Base-by-base conservation (phyloP, 2,329 filamentous ascomycete species). In the Paraphaeosphaeria sporulosa region DNA sequence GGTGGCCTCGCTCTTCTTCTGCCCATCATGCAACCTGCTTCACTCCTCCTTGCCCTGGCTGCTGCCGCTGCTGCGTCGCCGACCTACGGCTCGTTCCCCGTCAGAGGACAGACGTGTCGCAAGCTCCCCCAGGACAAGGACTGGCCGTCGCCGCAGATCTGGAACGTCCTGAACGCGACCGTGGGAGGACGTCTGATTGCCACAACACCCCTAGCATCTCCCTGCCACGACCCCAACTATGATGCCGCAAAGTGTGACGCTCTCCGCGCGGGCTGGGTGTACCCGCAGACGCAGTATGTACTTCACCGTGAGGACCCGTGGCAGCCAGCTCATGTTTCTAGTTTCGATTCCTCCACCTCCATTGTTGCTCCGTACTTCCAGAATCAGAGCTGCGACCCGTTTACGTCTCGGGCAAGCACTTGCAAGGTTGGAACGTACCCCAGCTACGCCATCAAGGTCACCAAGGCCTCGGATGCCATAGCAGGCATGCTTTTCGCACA, bases 341-440 rank as follows among this genome's bases (percentile, higher is more conserved):
- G 49, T 32, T 15, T 47, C 3, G 7, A 32, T 17, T 43, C 25
- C n/a, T 76, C 79, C 1, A 76, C 75, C 0, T 79, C 76, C 0
- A 55, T 79, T 10, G 80, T 80, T 77, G 55, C 74, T 79, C 57
- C 79, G 77, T 36, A 57, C n/a, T 65, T 61, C 25, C 57, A 55
- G 21, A 83, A 83, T 9, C 82, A 80, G 57, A 80, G 80, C 51
- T 62, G 60, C 21, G 40, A 42, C 19, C 56, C 60, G 2, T 62
- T 53, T 30, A 53, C 76, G 80, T 1, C 65, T 61, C 10, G 75
- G 73, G 54, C 62, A 68, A n/a, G 63, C 73, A 44, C 67, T 70
- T 57, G 67, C 74, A 9, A 66, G 66, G 1, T 68, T 64, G 54
- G 64, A 46, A 21, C 68, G 13, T 56, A 52, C 25, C 51, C 46